Evolutionary conservation across 305 asterid genomes (phyloP).

Genomic region (Rubia peregrina): DNA sequence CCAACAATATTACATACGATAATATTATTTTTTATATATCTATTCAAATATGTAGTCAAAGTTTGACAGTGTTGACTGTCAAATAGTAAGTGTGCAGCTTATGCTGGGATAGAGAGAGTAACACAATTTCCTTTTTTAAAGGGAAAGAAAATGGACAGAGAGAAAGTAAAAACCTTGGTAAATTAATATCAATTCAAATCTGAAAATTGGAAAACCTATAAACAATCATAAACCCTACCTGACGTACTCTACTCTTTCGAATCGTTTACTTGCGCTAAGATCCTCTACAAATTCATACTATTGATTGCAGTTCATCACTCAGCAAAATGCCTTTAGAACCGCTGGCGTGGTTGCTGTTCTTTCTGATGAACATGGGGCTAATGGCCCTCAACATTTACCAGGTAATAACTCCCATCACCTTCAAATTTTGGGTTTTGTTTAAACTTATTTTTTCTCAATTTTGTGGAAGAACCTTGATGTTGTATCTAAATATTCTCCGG

Average conservation of each 20-base stretch:
- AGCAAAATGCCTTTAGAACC: conserved; percentile 14
- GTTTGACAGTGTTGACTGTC: too few species aligned
- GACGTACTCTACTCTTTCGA: background rate
- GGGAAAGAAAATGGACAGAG: too few species aligned
- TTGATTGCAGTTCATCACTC: background rate
- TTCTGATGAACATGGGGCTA: conserved; percentile 10
- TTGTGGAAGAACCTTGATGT: background rate
- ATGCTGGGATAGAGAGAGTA: too few species aligned
- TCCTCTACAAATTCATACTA: background rate
- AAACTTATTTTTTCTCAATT: background rate
- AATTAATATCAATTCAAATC: too few species aligned
- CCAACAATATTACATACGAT: too few species aligned
- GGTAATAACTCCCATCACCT: conserved; percentile 10
- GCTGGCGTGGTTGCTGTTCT: conserved; percentile 13
- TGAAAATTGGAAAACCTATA: background rate
- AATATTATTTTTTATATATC: too few species aligned
- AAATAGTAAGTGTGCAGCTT: too few species aligned
- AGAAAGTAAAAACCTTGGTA: too few species aligned
- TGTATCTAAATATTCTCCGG: background rate
- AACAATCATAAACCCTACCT: background rate
- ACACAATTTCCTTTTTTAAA: background rate
- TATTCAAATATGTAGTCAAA: too few species aligned
- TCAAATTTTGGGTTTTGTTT: background rate
- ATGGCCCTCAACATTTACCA: conserved; percentile 19
- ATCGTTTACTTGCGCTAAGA: background rate